phyloP scores from a whole-genome alignment of 1,139 yeast species.

The Protomyces gravidus region DNA sequence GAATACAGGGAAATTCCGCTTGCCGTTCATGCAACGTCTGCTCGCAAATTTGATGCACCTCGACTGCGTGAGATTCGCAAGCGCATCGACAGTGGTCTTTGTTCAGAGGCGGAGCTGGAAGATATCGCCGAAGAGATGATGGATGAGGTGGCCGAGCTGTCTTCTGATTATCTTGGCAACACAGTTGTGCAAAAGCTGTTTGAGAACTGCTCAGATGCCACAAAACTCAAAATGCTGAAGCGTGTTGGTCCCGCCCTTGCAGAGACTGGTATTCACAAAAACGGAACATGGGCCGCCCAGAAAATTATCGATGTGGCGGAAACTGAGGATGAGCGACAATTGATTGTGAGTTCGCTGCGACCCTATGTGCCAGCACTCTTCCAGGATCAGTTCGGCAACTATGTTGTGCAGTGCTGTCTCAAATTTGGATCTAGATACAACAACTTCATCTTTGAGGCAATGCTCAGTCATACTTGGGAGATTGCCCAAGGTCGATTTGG shows the following conservation, averaged over 20 bases:
- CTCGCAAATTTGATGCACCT: slow-evolving; percentile 79
- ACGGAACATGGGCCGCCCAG: slow-evolving; percentile 99
- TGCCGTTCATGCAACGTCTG: slow-evolving; percentile 41
- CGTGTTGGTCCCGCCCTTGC: slow-evolving; percentile 75
- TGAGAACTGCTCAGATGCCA: slow-evolving; percentile 62
- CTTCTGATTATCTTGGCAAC: slow-evolving; percentile 91
- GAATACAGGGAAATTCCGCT: slow-evolving; percentile 35
- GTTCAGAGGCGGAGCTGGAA: slow-evolving; percentile 60
- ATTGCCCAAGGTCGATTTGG: slow-evolving; percentile 90
- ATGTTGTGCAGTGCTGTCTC: slow-evolving; percentile 89
- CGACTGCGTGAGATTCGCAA: slow-evolving; percentile 59
- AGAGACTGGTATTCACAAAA: slow-evolving; percentile 90
- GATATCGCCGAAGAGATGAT: slow-evolving; percentile 79
- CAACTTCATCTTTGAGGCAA: slow-evolving; percentile 82
- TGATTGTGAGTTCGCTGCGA: slow-evolving; percentile 63
- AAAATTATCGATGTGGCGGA: slow-evolving; percentile 77
- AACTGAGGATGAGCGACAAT: slow-evolving; percentile 61
- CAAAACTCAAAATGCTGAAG: slow-evolving; percentile 77
- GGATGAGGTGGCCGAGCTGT: slow-evolving; percentile 82
- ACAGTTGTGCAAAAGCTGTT: slow-evolving; percentile 91
- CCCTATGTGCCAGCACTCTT: slow-evolving; percentile 83
- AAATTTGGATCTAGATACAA: slow-evolving; percentile 85
- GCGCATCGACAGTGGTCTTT: slow-evolving; percentile 46
- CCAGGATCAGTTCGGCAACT: slow-evolving; percentile 94
- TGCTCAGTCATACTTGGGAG: slow-evolving; percentile 71